Base-by-base conservation (phyloP, 306 rosid genomes). In the Vigna unguiculata region DNA sequence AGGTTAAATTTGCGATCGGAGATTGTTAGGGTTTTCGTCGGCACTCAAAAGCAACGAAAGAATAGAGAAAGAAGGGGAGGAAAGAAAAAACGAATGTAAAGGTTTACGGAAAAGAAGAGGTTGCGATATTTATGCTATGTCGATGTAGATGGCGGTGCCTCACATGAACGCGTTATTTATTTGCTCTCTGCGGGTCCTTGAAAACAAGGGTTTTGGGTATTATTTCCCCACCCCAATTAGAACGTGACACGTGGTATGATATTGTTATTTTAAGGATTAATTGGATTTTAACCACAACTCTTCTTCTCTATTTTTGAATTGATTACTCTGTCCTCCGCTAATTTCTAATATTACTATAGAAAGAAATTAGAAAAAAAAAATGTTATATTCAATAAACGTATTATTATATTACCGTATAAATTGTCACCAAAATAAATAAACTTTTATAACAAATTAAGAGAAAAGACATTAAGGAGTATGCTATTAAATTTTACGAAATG, bases 21-120 rank as follows among this genome's bases (percentile, higher is more conserved):
- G 25, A 1, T 3, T 16, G 48, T 51, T 83, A 78, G 83, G 83
- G 83, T 78, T 83, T 73, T 10, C 74, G 16, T 5, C 8, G 9
- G 25, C 11, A 52, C 34, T 7, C 7, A 5, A n/a, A 53, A 25
- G 2, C 5, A 3, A 24, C 9, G 17, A 77, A 25, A 38, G n/a
- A 19, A 17, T 11, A 51, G 13, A 16, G 25, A 28, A 16, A 28
- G 32, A 46, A 9, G 4, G 48, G 60, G 66, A 9, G 4, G 3
- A 9, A 10, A 11, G 9, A 43, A 64, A 25, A 14, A 25, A 14
- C 14, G 0, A 24, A 0, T 22, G 71, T 4, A 2, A 8, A 45
- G 9, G 46, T 0, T 1, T 4, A 0, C 2, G 2, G 7, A 4
- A 1, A 0, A 5, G 12, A 6, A 8, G 4, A 9, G 48, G 67